Evolutionary conservation across 495 filamentous ascomycete species (phyloP), one percentile per base, ranked within the genome.

Genomic region (Xylaria bambusicola): DNA sequence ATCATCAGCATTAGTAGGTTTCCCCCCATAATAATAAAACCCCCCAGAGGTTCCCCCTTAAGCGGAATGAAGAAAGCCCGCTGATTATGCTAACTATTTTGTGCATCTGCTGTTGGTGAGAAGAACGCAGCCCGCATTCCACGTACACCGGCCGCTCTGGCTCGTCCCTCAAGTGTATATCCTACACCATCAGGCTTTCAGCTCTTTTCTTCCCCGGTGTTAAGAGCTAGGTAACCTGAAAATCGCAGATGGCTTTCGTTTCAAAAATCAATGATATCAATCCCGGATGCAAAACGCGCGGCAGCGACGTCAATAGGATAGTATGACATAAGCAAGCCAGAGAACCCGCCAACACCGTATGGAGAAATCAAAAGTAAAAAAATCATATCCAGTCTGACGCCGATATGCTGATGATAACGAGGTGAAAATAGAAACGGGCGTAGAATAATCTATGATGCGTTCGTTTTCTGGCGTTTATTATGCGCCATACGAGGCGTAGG

Each of bases 401-500:
- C 57, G 57, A 60, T 53, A 53, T 60, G 57, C 57, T 60, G 29
- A 46, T 59, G 38, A 36, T 59, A 9, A 33, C 3, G 26, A 53
- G 48, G 31, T 20, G n/a, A 50, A 27, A 58, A 50, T 9, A 50
- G 45, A 38, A 38, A 38, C 12, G 15, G 36, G 8, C 36, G 36
- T 7, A 38, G 6, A 15, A 38, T 3, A 38, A 6, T 38, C 15
- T 13, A 73, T 53, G 70, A 27, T 2, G 73, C 66, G 35, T 75
- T 79, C 18, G 49, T 64, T 65, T 81, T 81, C 15, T 69, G 45
- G n/a, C 77, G 71, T 42, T 81, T 81, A 29, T 52, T 58, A 36
- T 58, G 56, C 44, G 63, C 64, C 66, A 81, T 69, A 47, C 78
- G 67, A 35, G 78, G 78, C 27, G 78, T 80, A 21, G 75, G 68